Evolutionary conservation across 495 filamentous ascomycete species (phyloP), one percentile per base, ranked within the genome.

Genomic region (Xanthoparmelia taractica): DNA sequence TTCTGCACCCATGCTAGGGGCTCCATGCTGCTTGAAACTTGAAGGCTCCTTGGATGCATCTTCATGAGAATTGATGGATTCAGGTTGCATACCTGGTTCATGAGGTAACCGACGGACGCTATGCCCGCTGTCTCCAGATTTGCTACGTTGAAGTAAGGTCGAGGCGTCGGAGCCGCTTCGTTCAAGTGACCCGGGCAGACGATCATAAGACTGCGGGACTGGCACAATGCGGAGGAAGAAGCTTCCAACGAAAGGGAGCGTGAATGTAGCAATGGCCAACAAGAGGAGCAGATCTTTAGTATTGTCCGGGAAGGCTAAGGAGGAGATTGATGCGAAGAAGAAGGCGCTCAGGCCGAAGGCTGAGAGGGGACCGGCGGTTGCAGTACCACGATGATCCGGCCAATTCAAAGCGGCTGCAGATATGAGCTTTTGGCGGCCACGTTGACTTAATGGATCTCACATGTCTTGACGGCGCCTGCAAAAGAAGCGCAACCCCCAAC

Each of bases 321-420:
- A 81, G 5, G 92, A 89, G 29, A 92, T 74, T 25, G 84, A 78
- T 23, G 94, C 88, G 78, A 96, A 98, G 81, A 97, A 96, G 72
- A 97, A 91, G 56, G 94, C 94, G 75, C 93, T 96, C 37, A 98
- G 79, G 31, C 94, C 94, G 73, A 97, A 97, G 7, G 90, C 91
- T 48, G 93, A 86, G 54, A 98, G 76, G 10, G 94, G 93, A 70
- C 97, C 90, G 4, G 91, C 92, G 10, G 94, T 97, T 18, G 94
- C 94, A 25, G 93, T 96, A 60, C 95, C 94, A 52, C 94, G 85
- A 69, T 96, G 88, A 40, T 86, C 79, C 2, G 93, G 95, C 81
- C 91, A 98, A 73, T 98, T 98, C 48, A 92, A 78, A 38, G 95
- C 92, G 63, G 90, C 93, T 80, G 77, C 3, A 59, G 37, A 34